phyloP scores from a whole-genome alignment of 2,329 filamentous ascomycete species.

The Aureobasidium pullulans region DNA sequence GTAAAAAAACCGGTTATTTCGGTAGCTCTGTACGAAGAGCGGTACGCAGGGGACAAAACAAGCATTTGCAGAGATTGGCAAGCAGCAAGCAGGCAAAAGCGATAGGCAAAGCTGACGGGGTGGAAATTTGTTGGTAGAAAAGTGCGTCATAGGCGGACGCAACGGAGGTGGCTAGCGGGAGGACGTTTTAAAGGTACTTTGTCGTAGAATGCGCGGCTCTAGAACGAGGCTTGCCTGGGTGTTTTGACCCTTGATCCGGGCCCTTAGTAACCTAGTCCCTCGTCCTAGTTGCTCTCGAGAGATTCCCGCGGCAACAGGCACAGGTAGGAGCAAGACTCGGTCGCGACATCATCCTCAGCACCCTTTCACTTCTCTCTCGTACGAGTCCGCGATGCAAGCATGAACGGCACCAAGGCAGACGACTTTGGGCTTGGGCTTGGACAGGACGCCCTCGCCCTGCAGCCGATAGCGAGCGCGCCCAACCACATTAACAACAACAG shows the following conservation, averaged over 20 bases:
- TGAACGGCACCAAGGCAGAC: background rate
- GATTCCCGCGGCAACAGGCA: background rate
- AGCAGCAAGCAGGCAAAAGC: background rate
- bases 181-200: background rate
- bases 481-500: background rate
- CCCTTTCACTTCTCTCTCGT: background rate
- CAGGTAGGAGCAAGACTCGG: background rate
- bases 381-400: background rate
- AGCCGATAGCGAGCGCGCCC: constrained; percentile 2
- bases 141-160: background rate
- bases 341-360: background rate
- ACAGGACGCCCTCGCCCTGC: constrained; percentile 3
- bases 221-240: background rate
- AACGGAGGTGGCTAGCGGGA: background rate
- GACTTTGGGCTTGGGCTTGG: background rate
- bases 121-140: constrained; percentile 2
- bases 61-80: background rate
- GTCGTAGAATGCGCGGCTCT: background rate
- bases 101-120: background rate
- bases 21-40: no score
- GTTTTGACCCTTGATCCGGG: constrained; percentile 7
- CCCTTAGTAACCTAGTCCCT: background rate
- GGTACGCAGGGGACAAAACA: background rate
- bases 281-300: background rate
- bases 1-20: no score